Percentiles rank a stretch among this genome's conserved stretches.
Conservation (phyloP, 1,284 basidiomycete genomes). For the Apiotrichum laibachii region DNA sequence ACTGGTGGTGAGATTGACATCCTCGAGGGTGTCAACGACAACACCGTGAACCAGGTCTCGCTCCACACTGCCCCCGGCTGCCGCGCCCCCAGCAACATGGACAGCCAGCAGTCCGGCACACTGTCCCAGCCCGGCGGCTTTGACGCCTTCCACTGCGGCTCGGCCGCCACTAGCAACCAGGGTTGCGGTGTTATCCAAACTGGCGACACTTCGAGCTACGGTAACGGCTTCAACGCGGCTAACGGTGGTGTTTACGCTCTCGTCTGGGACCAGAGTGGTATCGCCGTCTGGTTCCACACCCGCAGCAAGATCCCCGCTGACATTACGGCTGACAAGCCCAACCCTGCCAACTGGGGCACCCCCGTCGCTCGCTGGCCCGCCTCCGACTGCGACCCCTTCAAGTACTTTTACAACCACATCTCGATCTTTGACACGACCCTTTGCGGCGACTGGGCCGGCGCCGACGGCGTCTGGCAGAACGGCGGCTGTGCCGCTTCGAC, state of each 20-base stretch:
- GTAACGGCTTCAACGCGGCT: conserved; percentile 49
- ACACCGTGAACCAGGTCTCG: conserved; percentile 52
- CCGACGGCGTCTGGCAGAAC: conserved; percentile 60
- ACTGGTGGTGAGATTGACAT: conserved; percentile 59
- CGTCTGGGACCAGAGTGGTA: conserved; percentile 69
- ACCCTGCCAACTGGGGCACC: conserved; percentile 68
- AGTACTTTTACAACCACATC: conserved; percentile 78
- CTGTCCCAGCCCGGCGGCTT: conserved; percentile 53
- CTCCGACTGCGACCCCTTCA: conserved; percentile 64
- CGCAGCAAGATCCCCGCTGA: conserved; percentile 69
- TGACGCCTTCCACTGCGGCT: conserved; percentile 46
- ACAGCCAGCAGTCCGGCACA: conserved; percentile 57
- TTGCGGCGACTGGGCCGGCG: conserved; percentile 83
- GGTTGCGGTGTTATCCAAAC: conserved; percentile 50
- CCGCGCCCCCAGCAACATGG: conserved; percentile 56
- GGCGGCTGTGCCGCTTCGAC: conserved; percentile 67
- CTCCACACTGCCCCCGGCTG: conserved; percentile 51
- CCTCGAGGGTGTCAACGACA: conserved; percentile 54
- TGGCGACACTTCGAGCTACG: conserved; percentile 40
- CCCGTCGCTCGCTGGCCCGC: conserved; percentile 74
- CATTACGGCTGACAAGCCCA: conserved; percentile 64
- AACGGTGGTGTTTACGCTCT: conserved; percentile 55
- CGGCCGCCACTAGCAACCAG: conserved; percentile 49
- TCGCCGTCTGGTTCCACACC: conserved; percentile 77
- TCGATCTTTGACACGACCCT: conserved; percentile 30